These are phyloP conservation scores for Galerina sulciceps DNA, from an alignment of 768 basidiomycete species.

Conservation along the genomic window DNA sequence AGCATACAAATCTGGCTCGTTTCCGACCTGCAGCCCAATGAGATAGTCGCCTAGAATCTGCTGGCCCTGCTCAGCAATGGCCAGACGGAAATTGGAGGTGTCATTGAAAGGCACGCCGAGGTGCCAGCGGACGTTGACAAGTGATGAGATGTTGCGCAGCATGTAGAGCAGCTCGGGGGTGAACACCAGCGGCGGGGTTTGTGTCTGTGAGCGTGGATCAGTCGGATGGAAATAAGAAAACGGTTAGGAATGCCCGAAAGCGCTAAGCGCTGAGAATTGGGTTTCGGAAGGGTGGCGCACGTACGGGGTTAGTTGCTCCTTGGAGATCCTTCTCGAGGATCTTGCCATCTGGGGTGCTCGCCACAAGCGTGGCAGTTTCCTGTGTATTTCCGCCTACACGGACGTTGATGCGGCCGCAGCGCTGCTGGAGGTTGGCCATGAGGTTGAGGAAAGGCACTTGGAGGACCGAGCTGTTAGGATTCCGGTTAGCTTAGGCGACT, in stretches of 20 bases:
- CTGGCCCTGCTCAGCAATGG: slow-evolving; percentile 64
- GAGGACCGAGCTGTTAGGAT: slow-evolving; percentile 41
- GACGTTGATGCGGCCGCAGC: slow-evolving; percentile 65
- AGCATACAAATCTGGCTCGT: slow-evolving; percentile 65
- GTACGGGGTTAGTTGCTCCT: slow-evolving; percentile 42
- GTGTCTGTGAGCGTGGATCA: slow-evolving; percentile 42
- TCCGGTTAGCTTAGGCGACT: slow-evolving; percentile 23
- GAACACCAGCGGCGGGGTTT: slow-evolving; percentile 70
- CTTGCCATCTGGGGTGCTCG: slow-evolving; percentile 48
- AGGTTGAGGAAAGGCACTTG: slow-evolving; percentile 79
- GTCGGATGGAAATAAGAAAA: too few relatives aligned
- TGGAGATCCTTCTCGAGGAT: slow-evolving; percentile 54
- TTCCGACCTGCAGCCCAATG: slow-evolving; percentile 72
- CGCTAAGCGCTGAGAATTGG: neutral
- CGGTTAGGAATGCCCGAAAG: neutral
- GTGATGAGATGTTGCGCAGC: slow-evolving; percentile 61
- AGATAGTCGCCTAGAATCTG: slow-evolving; percentile 70
- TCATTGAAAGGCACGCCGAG: slow-evolving; percentile 74
- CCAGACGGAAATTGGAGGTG: slow-evolving; percentile 53
- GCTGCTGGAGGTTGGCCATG: slow-evolving; percentile 69
- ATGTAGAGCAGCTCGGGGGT: slow-evolving; percentile 71
- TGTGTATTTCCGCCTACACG: slow-evolving; percentile 85
- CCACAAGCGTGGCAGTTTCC: slow-evolving; percentile 61
- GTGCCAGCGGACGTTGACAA: slow-evolving; percentile 72
- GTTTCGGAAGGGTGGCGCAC: slow-evolving; percentile 7